phyloP scores from a whole-genome alignment of 106 monocot species.

The Ottelia alismoides region DNA sequence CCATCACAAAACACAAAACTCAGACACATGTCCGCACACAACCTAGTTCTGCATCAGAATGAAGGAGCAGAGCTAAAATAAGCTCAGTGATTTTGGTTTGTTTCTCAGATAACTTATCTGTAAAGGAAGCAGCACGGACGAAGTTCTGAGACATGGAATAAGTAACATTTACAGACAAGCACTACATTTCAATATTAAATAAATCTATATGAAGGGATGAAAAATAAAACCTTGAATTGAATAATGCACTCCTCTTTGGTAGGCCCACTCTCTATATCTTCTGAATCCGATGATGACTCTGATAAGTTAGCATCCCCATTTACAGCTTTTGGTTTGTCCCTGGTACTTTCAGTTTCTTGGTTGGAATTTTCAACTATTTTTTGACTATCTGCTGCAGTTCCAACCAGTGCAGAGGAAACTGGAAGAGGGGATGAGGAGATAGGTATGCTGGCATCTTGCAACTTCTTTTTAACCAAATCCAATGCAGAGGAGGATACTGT shows the following conservation, averaged over 20 bases:
- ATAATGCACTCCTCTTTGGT: slow-evolving; percentile 57
- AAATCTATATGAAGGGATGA: not conserved
- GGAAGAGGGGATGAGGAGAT: slow-evolving; percentile 29
- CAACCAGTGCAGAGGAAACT: slow-evolving; percentile 17
- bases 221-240: slow-evolving; percentile 81
- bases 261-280: slow-evolving; percentile 66
- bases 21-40: too few relatives aligned
- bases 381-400: slow-evolving; percentile 41
- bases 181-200: too few relatives aligned
- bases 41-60: too few relatives aligned
- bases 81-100: too few relatives aligned
- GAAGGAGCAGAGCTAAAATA: too few relatives aligned
- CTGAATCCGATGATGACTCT: slow-evolving; percentile 90
- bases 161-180: too few relatives aligned
- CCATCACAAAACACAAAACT: too few relatives aligned
- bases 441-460: slow-evolving; percentile 72
- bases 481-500: slow-evolving; percentile 65
- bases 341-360: slow-evolving; percentile 23
- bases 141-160: too few relatives aligned
- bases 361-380: slow-evolving; percentile 31
- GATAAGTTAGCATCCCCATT: slow-evolving; percentile 59
- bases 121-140: too few relatives aligned
- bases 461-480: slow-evolving; percentile 92
- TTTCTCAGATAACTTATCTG: too few relatives aligned
- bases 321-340: slow-evolving; percentile 65